Conservation (phyloP, 2,329 filamentous ascomycete genomes). For the Sporothrix pallida region DNA sequence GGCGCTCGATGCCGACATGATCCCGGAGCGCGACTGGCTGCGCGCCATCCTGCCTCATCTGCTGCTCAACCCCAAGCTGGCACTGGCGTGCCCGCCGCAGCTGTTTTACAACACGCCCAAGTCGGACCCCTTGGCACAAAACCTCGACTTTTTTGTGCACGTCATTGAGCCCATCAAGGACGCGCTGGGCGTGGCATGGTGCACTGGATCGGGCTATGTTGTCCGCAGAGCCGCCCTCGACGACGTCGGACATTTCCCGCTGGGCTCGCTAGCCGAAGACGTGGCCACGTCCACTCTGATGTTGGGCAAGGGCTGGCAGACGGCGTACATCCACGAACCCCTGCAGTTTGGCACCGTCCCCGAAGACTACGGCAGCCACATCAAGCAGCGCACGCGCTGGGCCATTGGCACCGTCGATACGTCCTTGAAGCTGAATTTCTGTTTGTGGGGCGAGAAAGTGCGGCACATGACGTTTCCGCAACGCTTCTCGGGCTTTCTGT, state of each 20-base stretch:
- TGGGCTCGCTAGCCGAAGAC: conserved; percentile 65
- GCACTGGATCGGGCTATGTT: conserved; percentile 67
- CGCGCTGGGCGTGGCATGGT: conserved; percentile 62
- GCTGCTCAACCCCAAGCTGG: conserved; percentile 60
- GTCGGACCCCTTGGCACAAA: conserved; percentile 64
- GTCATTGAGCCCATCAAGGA: conserved; percentile 58
- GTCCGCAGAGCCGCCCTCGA: conserved; percentile 63
- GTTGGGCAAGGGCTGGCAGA: conserved; percentile 66
- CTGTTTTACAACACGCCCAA: conserved; percentile 67
- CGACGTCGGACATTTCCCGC: conserved; percentile 66
- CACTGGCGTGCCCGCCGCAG: conserved; percentile 64
- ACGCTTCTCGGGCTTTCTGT: conserved; percentile 64
- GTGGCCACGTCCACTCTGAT: conserved; percentile 64
- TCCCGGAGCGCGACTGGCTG: conserved; percentile 65
- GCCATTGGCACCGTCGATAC: conserved; percentile 63
- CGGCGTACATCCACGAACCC: conserved; percentile 63
- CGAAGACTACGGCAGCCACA: conserved; percentile 60
- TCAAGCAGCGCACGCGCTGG: conserved; percentile 65
- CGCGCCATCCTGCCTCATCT: conserved; percentile 65
- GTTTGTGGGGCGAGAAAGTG: conserved; percentile 60
- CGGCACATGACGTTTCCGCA: conserved; percentile 61
- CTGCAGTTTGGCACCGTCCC: conserved; percentile 66
- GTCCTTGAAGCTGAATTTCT: conserved; percentile 65
- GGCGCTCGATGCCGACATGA: conserved; percentile 71
- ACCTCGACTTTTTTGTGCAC: conserved; percentile 64